phyloP scores from a whole-genome alignment of 202 grass and related monocot species.

The Panicum virgatum region DNA sequence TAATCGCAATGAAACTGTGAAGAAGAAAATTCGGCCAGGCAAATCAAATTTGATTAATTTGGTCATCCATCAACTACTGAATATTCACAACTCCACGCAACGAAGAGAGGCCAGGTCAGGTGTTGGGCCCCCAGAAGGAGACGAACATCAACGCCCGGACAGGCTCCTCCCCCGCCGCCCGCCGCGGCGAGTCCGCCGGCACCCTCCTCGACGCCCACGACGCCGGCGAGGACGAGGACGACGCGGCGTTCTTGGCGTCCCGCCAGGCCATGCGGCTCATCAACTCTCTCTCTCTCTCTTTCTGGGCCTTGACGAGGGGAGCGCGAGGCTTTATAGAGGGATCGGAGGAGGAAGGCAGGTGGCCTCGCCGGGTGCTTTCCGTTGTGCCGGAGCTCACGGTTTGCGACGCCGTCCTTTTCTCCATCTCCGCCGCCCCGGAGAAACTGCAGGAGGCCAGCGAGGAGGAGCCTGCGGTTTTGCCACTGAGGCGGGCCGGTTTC shows the following conservation, averaged over 20 bases:
- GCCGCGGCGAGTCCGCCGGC: background rate
- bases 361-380: background rate
- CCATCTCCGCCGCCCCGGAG: background rate
- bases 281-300: background rate
- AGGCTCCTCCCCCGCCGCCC: slow-evolving; percentile 41
- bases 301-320: too few species aligned
- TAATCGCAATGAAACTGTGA: background rate
- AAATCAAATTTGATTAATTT: background rate
- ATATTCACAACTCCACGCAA: background rate
- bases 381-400: slow-evolving; percentile 24
- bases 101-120: background rate
- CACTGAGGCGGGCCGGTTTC: background rate
- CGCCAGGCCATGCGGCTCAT: background rate
- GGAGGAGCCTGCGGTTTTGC: background rate
- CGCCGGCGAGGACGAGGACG: slow-evolving; percentile 20
- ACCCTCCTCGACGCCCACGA: slow-evolving; percentile 23
- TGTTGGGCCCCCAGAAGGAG: slow-evolving; percentile 63
- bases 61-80: background rate
- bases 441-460: background rate
- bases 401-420: background rate
- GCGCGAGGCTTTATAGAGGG: background rate
- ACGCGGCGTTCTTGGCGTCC: slow-evolving; percentile 42
- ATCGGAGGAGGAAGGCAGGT: background rate
- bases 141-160: slow-evolving; percentile 68
- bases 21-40: too few species aligned